Base-by-base conservation (phyloP, 805 yeast genomes). In the Candida nemodendra region DNA sequence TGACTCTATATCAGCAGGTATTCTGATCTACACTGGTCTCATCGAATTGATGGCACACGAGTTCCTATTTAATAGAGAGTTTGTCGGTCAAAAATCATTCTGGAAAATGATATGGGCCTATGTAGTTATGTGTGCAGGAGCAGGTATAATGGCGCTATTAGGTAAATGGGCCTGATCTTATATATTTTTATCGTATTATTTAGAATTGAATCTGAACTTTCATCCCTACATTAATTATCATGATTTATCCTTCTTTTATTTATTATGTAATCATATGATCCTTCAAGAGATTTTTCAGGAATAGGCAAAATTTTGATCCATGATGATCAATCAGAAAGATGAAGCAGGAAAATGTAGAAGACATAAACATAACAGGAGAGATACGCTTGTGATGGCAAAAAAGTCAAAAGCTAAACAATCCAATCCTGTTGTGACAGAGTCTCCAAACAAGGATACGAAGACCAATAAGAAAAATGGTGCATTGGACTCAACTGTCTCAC, bases 11-110 rank as follows among this genome's bases (percentile, higher is more conserved):
- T 82, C 91, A 19, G 72, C 91, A 0, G 95, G 95, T 32, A 80
- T 86, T 39, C 66, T 86, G 51, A 65, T 85, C 22, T 86, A 85
- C 61, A 81, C 89, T 16, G 87, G 90, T 39, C 57, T 84, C 29
- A 85, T 85, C 11, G 95, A 85, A 58, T 65, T 85, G 41, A 74
- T 85, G 81, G 93, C 91, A 3, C 81, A 79, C 50, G 95, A 86
- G 50, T 79, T 82, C 52, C 64, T 81, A 40, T 75, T 70, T 56
- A 70, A 82, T 14, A 74, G 70, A 36, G 82, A 77, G 49, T 79
- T 84, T 56, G 78, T 77, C 50, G 81, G 84, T n/a, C 57, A 64
- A n/a, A 64, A 60, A 25, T 78, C 81, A 2, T 65, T 76, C 33
- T 66, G 64, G 42, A 75, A 63, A 41, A 75, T 75, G 74, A 37